These are phyloP conservation scores for Saccharomyces eubayanus DNA, from an alignment of 805 yeast genomes.

Conservation along the genomic window DNA sequence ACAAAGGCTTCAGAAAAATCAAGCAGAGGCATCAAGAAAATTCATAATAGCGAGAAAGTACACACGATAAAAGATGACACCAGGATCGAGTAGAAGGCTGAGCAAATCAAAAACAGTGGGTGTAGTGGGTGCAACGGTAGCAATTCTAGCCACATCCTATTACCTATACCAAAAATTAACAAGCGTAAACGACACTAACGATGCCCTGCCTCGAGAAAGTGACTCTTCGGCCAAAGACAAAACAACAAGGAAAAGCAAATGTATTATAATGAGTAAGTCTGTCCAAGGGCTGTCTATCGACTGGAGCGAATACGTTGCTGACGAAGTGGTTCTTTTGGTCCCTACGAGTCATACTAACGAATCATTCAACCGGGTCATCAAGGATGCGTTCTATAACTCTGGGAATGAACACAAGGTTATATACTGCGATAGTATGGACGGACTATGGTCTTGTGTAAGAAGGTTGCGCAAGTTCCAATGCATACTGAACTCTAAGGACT, in stretches of 20 bases:
- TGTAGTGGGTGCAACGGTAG: neutral
- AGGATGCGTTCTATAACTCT: neutral
- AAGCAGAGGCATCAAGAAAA: neutral
- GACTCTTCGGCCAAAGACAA: neutral
- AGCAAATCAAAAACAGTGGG: neutral
- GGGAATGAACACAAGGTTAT: slow-evolving; percentile 31
- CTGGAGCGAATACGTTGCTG: slow-evolving; percentile 14
- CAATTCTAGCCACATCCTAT: neutral
- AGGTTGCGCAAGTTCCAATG: slow-evolving; percentile 37
- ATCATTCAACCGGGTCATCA: neutral
- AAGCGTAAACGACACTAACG: neutral
- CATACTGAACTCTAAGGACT: slow-evolving; percentile 23
- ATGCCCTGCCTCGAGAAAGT: neutral
- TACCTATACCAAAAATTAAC: neutral
- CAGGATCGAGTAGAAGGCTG: neutral
- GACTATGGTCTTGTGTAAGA: slow-evolving; percentile 48
- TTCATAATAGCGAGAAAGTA: neutral
- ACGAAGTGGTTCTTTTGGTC: slow-evolving; percentile 31
- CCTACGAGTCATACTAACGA: slow-evolving; percentile 6
- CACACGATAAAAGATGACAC: neutral
- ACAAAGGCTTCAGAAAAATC: too few species aligned
- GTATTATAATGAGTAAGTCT: slow-evolving; percentile 16
- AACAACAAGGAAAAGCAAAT: slow-evolving; percentile 1
- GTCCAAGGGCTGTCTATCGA: slow-evolving; percentile 6
- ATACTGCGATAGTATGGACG: slow-evolving; percentile 39